These are phyloP conservation scores for Elaeagnus macrophylla DNA, from an alignment of 306 rosid species.

Conservation along the genomic window DNA sequence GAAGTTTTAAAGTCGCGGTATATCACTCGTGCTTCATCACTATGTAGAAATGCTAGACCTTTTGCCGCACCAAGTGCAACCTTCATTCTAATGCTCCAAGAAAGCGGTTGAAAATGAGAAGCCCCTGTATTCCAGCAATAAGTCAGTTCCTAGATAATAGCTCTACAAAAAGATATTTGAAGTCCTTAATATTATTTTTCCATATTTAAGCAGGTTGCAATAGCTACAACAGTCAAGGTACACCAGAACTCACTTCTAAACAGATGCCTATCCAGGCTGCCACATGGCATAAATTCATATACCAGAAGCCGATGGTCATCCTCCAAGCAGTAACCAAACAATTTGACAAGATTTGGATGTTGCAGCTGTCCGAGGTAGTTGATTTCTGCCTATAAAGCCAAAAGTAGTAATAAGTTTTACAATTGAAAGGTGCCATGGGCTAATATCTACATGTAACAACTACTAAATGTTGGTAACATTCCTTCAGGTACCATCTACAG, in stretches of 20 bases:
- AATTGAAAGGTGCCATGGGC: neutral
- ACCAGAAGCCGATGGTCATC: constrained; percentile 89
- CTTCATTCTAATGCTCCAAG: constrained; percentile 79
- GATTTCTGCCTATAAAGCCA: constrained; percentile 62
- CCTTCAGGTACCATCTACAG: too few relatives aligned
- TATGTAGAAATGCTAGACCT: constrained; percentile 92
- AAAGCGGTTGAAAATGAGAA: constrained; percentile 78
- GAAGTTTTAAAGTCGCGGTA: constrained; percentile 82
- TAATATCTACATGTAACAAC: constrained; percentile 10
- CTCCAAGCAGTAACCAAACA: constrained; percentile 93
- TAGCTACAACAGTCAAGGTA: neutral
- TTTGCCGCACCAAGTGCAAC: constrained; percentile 89
- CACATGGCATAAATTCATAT: constrained; percentile 79
- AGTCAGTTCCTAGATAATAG: constrained; percentile 4
- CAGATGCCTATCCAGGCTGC: constrained; percentile 89
- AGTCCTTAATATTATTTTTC: neutral
- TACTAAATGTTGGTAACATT: neutral
- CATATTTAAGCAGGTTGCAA: too few relatives aligned
- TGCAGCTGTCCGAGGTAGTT: constrained; percentile 85
- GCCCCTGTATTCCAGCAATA: constrained; percentile 45
- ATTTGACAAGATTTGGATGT: constrained; percentile 86
- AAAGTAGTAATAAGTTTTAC: constrained; percentile 14
- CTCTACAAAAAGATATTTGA: constrained; percentile 3
- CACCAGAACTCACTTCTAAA: constrained; percentile 70
- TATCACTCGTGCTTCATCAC: constrained; percentile 87